Conservation (phyloP, 129 eudicot genomes). For the Glebionis coronaria region DNA sequence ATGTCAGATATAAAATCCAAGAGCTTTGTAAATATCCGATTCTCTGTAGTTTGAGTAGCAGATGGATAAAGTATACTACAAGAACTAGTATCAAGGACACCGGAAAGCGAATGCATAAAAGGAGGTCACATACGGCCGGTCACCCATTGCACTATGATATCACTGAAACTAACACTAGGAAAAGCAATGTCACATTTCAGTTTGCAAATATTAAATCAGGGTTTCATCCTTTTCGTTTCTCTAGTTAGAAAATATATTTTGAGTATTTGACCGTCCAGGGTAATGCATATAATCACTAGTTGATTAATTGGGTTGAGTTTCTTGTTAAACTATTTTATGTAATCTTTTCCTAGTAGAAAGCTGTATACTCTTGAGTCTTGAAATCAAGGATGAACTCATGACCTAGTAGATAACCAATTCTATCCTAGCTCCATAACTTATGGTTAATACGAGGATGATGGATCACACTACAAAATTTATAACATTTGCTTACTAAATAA, state of each 20-base stretch:
- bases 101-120: not conserved
- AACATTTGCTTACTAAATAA: no score
- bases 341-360: not conserved
- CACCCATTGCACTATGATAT: slow-evolving; percentile 1
- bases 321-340: not conserved
- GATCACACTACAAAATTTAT: no score
- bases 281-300: slow-evolving; percentile 6
- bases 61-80: slow-evolving; percentile 1
- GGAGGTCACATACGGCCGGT: not conserved
- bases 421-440: no score
- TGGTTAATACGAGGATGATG: no score
- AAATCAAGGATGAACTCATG: not conserved
- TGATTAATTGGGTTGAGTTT: slow-evolving; percentile 13
- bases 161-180: not conserved
- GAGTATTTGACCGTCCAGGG: not conserved
- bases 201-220: slow-evolving; percentile 16
- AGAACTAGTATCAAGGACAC: not conserved
- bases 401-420: no score
- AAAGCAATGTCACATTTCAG: slow-evolving; percentile 18
- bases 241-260: not conserved
- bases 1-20: no score
- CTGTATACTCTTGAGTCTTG: not conserved
- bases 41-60: not conserved
- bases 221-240: not conserved
- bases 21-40: no score